Evolutionary conservation across 129 eudicot genomes (phyloP).

Genomic region (Escallonia rubra): DNA sequence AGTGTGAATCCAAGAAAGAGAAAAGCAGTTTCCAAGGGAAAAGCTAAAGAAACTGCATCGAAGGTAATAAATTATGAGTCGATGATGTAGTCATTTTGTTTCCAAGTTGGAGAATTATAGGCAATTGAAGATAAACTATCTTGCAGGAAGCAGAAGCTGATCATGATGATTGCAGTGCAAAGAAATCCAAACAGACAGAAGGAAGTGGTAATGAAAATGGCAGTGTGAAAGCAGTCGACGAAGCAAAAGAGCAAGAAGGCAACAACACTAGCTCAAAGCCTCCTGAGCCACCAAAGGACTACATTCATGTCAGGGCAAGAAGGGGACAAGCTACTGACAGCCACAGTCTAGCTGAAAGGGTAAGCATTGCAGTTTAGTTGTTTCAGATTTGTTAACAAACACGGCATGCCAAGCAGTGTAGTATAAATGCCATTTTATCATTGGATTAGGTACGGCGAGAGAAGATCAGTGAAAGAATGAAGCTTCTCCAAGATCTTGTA

Average conservation of each 20-base stretch:
- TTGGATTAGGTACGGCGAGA: constrained; percentile 74
- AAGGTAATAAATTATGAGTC: constrained; percentile 21
- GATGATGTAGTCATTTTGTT: background rate
- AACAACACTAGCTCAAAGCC: constrained; percentile 41
- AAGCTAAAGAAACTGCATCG: constrained; percentile 43
- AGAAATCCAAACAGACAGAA: constrained; percentile 36
- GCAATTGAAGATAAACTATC: background rate
- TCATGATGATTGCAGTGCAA: constrained; percentile 27
- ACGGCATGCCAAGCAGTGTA: background rate
- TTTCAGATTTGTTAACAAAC: background rate
- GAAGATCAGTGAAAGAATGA: constrained; percentile 94
- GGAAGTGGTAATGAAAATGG: constrained; percentile 13
- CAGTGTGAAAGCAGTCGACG: constrained; percentile 35
- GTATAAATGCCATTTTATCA: background rate
- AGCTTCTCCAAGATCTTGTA: constrained; percentile 96
- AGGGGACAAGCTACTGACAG: constrained; percentile 99
- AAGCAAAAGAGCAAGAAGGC: constrained; percentile 38
- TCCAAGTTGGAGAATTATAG: background rate
- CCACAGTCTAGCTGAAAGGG: constrained; percentile 95
- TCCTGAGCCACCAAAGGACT: constrained; percentile 81
- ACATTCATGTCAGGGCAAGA: constrained; percentile 97
- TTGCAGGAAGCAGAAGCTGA: constrained; percentile 48
- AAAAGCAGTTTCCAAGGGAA: constrained; percentile 46
- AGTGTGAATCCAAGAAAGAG: constrained; percentile 52
- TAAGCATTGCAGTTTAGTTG: constrained; percentile 15